Percentiles rank a stretch among this genome's conserved stretches.
Conservation (phyloP, 352 stramenopile genomes). For the Thalassiosira mediterranea region DNA sequence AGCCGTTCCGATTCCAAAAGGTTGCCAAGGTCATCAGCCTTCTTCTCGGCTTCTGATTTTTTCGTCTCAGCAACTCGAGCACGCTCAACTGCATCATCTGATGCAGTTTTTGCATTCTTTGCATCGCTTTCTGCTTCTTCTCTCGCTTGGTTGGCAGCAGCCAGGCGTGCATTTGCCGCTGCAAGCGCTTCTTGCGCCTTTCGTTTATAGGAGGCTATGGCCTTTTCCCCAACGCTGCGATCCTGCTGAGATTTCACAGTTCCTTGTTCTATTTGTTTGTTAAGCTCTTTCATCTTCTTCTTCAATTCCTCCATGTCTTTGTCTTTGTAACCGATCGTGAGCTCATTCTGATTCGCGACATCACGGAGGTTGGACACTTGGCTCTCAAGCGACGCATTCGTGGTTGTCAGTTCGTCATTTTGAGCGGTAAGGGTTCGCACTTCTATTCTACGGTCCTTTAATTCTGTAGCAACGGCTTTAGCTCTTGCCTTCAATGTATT, state of each 20-base stretch:
- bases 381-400: constrained; percentile 50
- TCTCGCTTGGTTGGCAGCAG: constrained; percentile 77
- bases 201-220: constrained; percentile 78
- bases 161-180: constrained; percentile 69
- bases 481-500: constrained; percentile 71
- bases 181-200: constrained; percentile 79
- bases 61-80: constrained; percentile 63
- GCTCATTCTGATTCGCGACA: constrained; percentile 60
- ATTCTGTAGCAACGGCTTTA: constrained; percentile 75
- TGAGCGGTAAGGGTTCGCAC: constrained; percentile 65
- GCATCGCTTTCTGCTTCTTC: constrained; percentile 83
- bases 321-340: constrained; percentile 62
- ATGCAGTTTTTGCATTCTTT: constrained; percentile 63
- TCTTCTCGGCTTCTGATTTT: constrained; percentile 44
- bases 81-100: constrained; percentile 68
- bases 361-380: constrained; percentile 60
- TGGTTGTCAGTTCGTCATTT: constrained; percentile 53
- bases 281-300: constrained; percentile 50
- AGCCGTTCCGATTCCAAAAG: constrained; percentile 29
- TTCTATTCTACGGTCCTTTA: constrained; percentile 79
- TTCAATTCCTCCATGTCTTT: constrained; percentile 66
- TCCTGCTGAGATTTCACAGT: constrained; percentile 56
- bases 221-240: constrained; percentile 65
- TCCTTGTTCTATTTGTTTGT: constrained; percentile 56
- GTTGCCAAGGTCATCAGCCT: constrained; percentile 13